Base-by-base conservation (phyloP, 2,329 filamentous ascomycete genomes). In the Penicillium sp. region DNA sequence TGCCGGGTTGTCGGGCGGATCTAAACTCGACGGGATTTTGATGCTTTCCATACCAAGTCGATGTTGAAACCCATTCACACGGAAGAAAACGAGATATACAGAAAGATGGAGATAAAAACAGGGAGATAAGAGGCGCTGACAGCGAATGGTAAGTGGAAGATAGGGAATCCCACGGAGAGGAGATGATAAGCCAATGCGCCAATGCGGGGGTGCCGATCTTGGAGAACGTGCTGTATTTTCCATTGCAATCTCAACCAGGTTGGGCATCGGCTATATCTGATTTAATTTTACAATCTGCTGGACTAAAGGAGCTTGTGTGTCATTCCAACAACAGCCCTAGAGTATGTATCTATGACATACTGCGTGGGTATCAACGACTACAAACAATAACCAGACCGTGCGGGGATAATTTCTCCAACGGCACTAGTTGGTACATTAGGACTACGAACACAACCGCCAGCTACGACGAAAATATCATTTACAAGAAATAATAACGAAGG, bases 21-120 rank as follows among this genome's bases (percentile, higher is more conserved):
- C 75, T 67, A 78, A 69, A 81, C 84, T 71, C 53, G 84, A 84
- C 59, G 84, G 83, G 63, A 86, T 84, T 69, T 79, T 81, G 73
- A 85, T 82, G 63, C 79, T 79, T 76, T 86, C 84, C 81, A 83
- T 83, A 70, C 71, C 72, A 60, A 64, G 53, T 43, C 39, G 46
- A 55, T 53, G 25, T 15, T 53, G 29, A 34, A 53, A 27, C 39
- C 51, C 56, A 57, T 59, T 52, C 49, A 56, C 15, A 47, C 29
- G 46, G 47, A 38, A 16, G 29, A 40, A 49, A 39, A 57, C 33
- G 11, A 38, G 46, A 41, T 33, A 27, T 15, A 44, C 16, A 60
- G 10, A 31, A 19, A n/a, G 11, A 29, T 3, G 16, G 25, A n/a
- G 41, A 44, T 44, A 25, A 21, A 61, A 50, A 51, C 36, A 39